phyloP scores from a whole-genome alignment of 495 filamentous ascomycete species.

The Apiosordaria backusii region DNA sequence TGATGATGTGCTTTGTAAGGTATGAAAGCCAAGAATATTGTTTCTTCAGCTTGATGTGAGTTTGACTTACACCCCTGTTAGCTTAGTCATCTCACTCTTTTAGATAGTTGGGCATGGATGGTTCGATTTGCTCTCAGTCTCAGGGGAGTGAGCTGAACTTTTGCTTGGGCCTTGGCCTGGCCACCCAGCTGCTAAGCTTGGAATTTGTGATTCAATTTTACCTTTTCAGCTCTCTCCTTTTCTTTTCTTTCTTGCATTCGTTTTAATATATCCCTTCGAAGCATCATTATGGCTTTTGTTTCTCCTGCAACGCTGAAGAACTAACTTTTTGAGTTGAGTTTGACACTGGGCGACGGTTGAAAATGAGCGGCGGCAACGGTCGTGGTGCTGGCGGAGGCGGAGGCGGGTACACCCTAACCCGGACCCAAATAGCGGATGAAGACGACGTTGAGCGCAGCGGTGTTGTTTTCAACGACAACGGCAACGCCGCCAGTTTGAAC shows the following conservation, averaged over 20 bases:
- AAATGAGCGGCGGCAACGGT: background rate
- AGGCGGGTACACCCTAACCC: background rate
- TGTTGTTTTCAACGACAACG: background rate
- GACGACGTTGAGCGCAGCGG: too few relatives aligned
- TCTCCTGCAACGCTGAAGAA: background rate
- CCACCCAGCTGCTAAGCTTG: background rate
- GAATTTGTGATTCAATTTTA: background rate
- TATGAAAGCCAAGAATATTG: background rate
- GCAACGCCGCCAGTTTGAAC: background rate
- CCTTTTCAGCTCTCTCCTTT: background rate
- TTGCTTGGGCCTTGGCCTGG: background rate
- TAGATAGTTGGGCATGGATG: background rate
- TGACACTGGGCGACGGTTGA: background rate
- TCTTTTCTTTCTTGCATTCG: background rate
- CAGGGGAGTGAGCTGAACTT: background rate
- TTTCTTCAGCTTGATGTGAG: background rate
- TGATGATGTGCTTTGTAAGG: background rate
- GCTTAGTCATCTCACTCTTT: background rate
- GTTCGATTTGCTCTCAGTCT: background rate
- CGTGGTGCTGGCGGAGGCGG: too few relatives aligned
- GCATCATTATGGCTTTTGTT: background rate
- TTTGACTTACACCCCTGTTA: background rate
- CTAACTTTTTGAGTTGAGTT: background rate
- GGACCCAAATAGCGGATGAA: background rate
- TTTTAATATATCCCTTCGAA: background rate